These are phyloP conservation scores for Blastomyces silverae DNA, from an alignment of 2,329 filamentous ascomycete genomes.

Conservation along the genomic window DNA sequence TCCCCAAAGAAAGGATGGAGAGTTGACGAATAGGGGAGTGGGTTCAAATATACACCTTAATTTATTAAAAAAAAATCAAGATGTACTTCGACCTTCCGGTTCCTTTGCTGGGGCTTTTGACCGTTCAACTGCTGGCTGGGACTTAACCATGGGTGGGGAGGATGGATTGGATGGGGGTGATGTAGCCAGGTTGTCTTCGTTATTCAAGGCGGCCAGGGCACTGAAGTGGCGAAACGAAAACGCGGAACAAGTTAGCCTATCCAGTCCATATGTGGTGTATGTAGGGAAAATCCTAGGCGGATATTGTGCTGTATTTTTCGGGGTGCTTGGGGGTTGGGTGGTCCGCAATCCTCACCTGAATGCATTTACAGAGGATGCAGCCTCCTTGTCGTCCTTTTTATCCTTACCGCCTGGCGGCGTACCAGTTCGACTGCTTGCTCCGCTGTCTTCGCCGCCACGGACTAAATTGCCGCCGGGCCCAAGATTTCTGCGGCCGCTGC, in stretches of 20 bases:
- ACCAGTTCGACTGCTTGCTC: conserved; percentile 77
- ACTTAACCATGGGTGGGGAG: conserved; percentile 43
- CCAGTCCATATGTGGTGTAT: conserved; percentile 23
- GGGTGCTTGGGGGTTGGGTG: neutral
- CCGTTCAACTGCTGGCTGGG: conserved; percentile 42
- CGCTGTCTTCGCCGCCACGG: conserved; percentile 75
- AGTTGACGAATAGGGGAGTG: neutral
- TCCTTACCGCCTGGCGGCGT: conserved; percentile 67
- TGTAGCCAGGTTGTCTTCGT: conserved; percentile 41
- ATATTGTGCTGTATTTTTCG: neutral
- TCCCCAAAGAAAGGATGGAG: neutral
- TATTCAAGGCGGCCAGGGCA: conserved; percentile 44
- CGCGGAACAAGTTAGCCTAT: conserved; percentile 15
- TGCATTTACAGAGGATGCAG: conserved; percentile 71
- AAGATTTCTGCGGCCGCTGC: conserved; percentile 67
- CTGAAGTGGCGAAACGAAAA: conserved; percentile 25
- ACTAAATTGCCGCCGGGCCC: conserved; percentile 66
- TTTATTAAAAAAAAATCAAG: conserved; percentile 1
- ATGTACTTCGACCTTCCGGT: conserved; percentile 10
- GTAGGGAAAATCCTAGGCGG: conserved; percentile 14
- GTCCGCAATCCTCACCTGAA: conserved; percentile 66
- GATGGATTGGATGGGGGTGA: conserved; percentile 46
- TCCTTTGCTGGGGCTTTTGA: conserved; percentile 23
- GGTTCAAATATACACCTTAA: neutral
- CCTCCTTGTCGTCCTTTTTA: conserved; percentile 53